phyloP scores from a whole-genome alignment of 139 green algal genomes.

The Chloropicon primus region DNA sequence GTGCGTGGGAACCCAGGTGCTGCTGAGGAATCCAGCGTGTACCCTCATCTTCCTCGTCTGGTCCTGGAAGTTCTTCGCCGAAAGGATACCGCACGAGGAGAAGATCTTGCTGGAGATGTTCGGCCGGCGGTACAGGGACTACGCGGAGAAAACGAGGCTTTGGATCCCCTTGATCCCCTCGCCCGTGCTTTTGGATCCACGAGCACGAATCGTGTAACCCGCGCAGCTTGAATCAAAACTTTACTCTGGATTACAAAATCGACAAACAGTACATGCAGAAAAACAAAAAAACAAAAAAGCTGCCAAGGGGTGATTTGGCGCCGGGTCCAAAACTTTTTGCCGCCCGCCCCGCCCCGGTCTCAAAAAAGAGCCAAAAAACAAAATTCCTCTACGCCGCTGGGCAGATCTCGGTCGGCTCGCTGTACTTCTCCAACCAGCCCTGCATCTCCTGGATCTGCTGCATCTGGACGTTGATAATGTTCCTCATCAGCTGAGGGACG shows the following conservation, averaged over 20 bases:
- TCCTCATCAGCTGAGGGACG: background rate
- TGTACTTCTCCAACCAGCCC: constrained; percentile 9
- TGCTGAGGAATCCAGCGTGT: background rate
- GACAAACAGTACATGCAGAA: too few species aligned
- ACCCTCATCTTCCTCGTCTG: background rate
- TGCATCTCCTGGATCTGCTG: constrained; percentile 9
- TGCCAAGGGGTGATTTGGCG: too few species aligned
- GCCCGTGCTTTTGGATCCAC: too few species aligned
- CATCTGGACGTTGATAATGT: constrained; percentile 13
- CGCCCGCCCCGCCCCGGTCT: too few species aligned
- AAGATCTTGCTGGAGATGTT: background rate
- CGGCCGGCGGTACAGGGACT: background rate
- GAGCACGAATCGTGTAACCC: too few species aligned
- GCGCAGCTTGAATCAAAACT: too few species aligned
- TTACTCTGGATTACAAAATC: too few species aligned
- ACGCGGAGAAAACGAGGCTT: background rate
- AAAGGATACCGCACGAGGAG: background rate
- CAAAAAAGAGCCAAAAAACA: too few species aligned
- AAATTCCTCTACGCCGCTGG: too few species aligned
- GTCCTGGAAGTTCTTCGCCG: background rate
- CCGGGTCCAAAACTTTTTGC: too few species aligned
- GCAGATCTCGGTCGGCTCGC: background rate
- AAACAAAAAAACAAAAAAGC: too few species aligned
- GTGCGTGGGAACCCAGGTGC: background rate
- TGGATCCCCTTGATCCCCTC: background rate